Evolutionary conservation across 177 flowering plant species (phyloP).

Genomic region (Telopea speciosissima): DNA sequence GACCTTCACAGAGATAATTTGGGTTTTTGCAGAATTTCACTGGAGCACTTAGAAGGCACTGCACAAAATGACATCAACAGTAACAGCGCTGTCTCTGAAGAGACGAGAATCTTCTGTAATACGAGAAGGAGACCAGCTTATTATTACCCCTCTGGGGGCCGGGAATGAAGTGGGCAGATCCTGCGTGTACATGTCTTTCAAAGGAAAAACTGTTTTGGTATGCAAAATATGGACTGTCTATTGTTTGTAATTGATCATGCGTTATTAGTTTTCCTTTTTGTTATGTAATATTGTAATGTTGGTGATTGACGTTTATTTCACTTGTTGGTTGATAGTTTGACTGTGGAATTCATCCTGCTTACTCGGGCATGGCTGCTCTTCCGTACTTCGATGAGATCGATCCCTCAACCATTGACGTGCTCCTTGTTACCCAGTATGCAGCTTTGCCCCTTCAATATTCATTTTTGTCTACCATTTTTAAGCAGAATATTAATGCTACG

Average conservation of each 20-base stretch:
- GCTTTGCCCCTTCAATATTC: neutral
- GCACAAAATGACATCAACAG: constrained; percentile 42
- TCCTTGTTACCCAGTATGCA: constrained; percentile 91
- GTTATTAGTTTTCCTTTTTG: neutral
- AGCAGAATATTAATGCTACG: neutral
- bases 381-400: constrained; percentile 99
- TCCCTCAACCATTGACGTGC: constrained; percentile 84
- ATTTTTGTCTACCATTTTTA: neutral
- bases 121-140: constrained; percentile 68
- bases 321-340: constrained; percentile 52
- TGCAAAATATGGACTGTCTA: neutral
- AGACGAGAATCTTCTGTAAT: constrained; percentile 37
- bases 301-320: neutral
- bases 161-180: constrained; percentile 98
- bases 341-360: constrained; percentile 96
- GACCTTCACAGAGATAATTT: neutral
- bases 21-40: neutral
- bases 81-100: constrained; percentile 41
- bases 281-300: neutral
- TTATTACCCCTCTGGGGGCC: constrained; percentile 81
- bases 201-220: constrained; percentile 81
- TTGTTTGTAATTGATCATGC: neutral
- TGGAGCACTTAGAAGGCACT: no score
- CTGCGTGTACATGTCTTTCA: constrained; percentile 87
- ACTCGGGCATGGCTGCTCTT: constrained; percentile 93